These are phyloP conservation scores for Fusarium buharicum DNA, from an alignment of 2,329 filamentous ascomycete genomes.

Conservation along the genomic window DNA sequence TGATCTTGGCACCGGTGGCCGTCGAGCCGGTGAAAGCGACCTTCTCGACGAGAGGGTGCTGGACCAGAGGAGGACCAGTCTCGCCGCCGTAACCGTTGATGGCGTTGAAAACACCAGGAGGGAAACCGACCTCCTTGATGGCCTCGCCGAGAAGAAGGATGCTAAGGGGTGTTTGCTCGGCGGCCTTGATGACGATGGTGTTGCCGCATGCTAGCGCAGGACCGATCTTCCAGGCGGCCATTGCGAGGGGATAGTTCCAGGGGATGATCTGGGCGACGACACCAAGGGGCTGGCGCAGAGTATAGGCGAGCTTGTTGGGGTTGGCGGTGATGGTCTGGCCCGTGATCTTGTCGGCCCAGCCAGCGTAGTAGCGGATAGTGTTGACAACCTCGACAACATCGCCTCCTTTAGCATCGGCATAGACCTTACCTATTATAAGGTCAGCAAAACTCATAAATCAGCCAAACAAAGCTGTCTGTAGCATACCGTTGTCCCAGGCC, in stretches of 20 bases:
- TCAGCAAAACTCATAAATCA: slow-evolving; percentile 52
- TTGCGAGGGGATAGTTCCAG: slow-evolving; percentile 84
- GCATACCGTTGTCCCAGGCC: slow-evolving; percentile 70
- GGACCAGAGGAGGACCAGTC: slow-evolving; percentile 71
- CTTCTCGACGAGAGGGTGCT: slow-evolving; percentile 75
- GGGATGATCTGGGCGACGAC: slow-evolving; percentile 87
- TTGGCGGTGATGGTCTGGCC: slow-evolving; percentile 82
- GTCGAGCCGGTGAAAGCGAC: slow-evolving; percentile 82
- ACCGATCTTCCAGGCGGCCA: slow-evolving; percentile 82
- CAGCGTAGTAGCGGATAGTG: slow-evolving; percentile 59
- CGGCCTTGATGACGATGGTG: slow-evolving; percentile 76
- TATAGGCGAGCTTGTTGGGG: slow-evolving; percentile 82
- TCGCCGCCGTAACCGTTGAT: slow-evolving; percentile 79
- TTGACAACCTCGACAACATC: slow-evolving; percentile 65
- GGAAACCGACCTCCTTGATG: slow-evolving; percentile 79
- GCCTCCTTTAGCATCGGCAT: slow-evolving; percentile 66
- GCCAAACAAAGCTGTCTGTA: no score
- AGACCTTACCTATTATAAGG: slow-evolving; percentile 63
- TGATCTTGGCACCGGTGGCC: slow-evolving; percentile 74
- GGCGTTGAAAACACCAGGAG: slow-evolving; percentile 77
- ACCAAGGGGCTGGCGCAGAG: slow-evolving; percentile 64
- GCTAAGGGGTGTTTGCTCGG: slow-evolving; percentile 79
- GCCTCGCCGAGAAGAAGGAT: slow-evolving; percentile 70
- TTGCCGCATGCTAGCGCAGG: slow-evolving; percentile 77
- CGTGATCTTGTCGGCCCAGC: slow-evolving; percentile 87